These are phyloP conservation scores for Helichrysum umbraculigerum DNA, from an alignment of 129 eudicot genomes.

Conservation along the genomic window DNA sequence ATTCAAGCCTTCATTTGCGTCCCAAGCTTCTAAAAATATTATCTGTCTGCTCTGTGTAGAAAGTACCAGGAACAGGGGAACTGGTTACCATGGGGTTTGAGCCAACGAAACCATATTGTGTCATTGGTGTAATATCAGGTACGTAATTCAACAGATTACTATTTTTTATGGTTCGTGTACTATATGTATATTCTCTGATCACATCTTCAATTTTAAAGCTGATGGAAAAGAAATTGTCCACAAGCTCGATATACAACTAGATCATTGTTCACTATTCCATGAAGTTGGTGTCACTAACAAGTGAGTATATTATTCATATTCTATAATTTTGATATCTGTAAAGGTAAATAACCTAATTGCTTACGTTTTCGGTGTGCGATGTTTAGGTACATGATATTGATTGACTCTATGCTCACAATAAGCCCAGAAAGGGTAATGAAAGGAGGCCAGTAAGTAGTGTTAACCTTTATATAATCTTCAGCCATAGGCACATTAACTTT, in stretches of 20 bases:
- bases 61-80: conserved; percentile 35
- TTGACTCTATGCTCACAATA: conserved; percentile 30
- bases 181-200: background rate
- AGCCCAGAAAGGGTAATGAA: conserved; percentile 16
- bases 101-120: conserved; percentile 24
- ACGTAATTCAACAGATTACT: background rate
- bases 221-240: conserved; percentile 32
- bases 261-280: conserved; percentile 26
- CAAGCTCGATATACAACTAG: conserved; percentile 31
- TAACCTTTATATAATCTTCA: no score
- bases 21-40: no score
- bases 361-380: background rate
- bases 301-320: conserved; percentile 12
- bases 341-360: no score
- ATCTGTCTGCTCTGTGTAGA: conserved; percentile 16
- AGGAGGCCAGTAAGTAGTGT: no score
- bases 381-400: conserved; percentile 31
- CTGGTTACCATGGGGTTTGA: conserved; percentile 29
- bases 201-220: background rate
- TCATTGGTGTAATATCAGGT: conserved; percentile 46
- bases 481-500: no score
- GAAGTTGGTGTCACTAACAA: conserved; percentile 32
- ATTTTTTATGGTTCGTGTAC: background rate
- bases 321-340: background rate
- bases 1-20: no score